A percentile compares a stretch with the other conserved stretches of the same genome.
Evolutionary conservation across 2,329 filamentous ascomycete species (phyloP).

Genomic region (Chaetomium sp.): DNA sequence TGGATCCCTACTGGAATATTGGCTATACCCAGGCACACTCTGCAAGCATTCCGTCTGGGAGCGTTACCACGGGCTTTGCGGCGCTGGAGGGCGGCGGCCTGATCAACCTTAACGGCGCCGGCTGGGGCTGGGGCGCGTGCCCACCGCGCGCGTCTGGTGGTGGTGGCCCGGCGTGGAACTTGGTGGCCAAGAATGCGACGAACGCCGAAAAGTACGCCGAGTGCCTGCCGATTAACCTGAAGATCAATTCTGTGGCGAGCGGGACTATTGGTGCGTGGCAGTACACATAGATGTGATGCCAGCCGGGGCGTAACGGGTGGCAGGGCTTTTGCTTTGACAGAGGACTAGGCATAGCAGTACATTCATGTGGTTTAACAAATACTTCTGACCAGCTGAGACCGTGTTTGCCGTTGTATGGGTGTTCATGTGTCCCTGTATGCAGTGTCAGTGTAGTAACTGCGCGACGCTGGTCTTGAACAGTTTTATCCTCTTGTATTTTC

Average conservation of each 20-base stretch:
- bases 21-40: conserved; percentile 32
- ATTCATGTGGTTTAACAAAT: no score
- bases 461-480: no score
- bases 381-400: no score
- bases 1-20: conserved; percentile 26
- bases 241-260: conserved; percentile 21
- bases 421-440: no score
- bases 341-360: no score
- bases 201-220: conserved; percentile 19
- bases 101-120: conserved; percentile 29
- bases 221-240: conserved; percentile 27
- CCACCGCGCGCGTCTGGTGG: conserved; percentile 22
- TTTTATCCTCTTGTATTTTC: no score
- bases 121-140: conserved; percentile 28
- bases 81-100: conserved; percentile 30
- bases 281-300: conserved; percentile 21
- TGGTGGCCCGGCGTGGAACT: conserved; percentile 22
- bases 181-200: conserved; percentile 25
- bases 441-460: no score
- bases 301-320: no score
- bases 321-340: no score
- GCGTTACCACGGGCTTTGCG: conserved; percentile 24
- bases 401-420: no score
- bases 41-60: conserved; percentile 26
- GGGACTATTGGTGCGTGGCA: conserved; percentile 27